phyloP scores from a whole-genome alignment of 2,329 filamentous ascomycete genomes.

The Hortaea werneckii region DNA sequence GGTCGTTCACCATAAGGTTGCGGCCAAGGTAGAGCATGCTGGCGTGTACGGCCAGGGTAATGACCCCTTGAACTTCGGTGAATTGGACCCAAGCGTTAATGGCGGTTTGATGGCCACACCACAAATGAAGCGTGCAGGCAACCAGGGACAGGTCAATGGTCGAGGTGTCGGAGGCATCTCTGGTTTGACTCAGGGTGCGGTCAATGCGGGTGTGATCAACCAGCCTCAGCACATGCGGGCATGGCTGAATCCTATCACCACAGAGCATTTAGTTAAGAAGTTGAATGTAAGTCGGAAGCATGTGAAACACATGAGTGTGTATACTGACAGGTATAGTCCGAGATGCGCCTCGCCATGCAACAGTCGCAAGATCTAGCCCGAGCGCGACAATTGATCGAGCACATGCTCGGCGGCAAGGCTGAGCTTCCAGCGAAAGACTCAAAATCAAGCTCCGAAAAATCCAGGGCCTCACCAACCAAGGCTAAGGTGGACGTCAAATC shows the following conservation, averaged over 20 bases:
- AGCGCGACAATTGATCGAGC: constrained; percentile 70
- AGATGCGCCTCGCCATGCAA: constrained; percentile 81
- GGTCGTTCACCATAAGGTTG: constrained; percentile 96
- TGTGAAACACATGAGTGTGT: not conserved
- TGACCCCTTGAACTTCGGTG: constrained; percentile 82
- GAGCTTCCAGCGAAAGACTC: constrained; percentile 31
- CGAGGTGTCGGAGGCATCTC: constrained; percentile 47
- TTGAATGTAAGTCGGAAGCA: constrained; percentile 56
- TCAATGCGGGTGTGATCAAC: constrained; percentile 48
- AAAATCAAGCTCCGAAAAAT: constrained; percentile 37
- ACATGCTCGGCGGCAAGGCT: constrained; percentile 64
- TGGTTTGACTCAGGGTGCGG: constrained; percentile 38
- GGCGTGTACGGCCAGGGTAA: constrained; percentile 66
- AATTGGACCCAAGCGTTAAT: constrained; percentile 70
- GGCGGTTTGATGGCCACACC: constrained; percentile 56
- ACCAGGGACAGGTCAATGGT: constrained; percentile 42
- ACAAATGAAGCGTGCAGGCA: constrained; percentile 51
- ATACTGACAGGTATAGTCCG: constrained; percentile 46
- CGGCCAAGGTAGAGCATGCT: constrained; percentile 90
- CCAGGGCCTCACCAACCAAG: constrained; percentile 41
- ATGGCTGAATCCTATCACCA: constrained; percentile 80
- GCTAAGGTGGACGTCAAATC: constrained; percentile 65
- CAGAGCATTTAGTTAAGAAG: constrained; percentile 87
- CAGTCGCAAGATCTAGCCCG: constrained; percentile 78
- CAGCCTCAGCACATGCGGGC: constrained; percentile 71